Conservation (phyloP, 768 basidiomycete species). For the Naematelia encephala region DNA sequence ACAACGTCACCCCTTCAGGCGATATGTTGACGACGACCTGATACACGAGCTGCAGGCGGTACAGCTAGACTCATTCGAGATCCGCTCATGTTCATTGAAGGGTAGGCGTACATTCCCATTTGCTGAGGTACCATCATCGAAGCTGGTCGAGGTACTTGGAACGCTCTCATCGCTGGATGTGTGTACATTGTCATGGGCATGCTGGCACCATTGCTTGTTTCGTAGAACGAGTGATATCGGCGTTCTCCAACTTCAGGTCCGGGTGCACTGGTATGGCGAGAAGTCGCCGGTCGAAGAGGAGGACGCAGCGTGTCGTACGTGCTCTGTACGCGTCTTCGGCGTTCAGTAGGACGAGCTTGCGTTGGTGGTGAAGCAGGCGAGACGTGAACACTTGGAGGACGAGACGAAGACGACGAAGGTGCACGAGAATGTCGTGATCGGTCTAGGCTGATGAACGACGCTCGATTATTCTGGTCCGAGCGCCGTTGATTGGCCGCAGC, state of each 20-base stretch:
- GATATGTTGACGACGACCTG: not conserved
- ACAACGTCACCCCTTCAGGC: not conserved
- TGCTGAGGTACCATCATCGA: not conserved
- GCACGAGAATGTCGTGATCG: slow-evolving; percentile 1
- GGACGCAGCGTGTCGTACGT: slow-evolving; percentile 4
- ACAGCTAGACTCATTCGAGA: not conserved
- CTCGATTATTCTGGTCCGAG: too few species aligned
- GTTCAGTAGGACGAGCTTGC: not conserved
- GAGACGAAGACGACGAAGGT: slow-evolving; percentile 11
- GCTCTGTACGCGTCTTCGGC: not conserved
- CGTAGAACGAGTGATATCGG: slow-evolving; percentile 30
- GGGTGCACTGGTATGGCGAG: slow-evolving; percentile 1
- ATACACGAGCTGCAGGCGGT: not conserved
- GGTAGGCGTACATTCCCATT: not conserved
- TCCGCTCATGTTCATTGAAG: not conserved
- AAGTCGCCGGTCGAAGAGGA: not conserved
- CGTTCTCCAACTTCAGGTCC: not conserved
- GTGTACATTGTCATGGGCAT: not conserved
- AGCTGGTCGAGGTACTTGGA: not conserved
- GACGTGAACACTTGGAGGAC: slow-evolving; percentile 7
- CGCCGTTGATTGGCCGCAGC: slow-evolving; percentile 21
- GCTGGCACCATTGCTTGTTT: slow-evolving; percentile 7
- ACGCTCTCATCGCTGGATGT: not conserved
- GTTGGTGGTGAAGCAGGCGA: slow-evolving; percentile 6
- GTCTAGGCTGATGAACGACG: not conserved